phyloP scores from a whole-genome alignment of 2,329 filamentous ascomycete species.

The Colletotrichum zoysiae region DNA sequence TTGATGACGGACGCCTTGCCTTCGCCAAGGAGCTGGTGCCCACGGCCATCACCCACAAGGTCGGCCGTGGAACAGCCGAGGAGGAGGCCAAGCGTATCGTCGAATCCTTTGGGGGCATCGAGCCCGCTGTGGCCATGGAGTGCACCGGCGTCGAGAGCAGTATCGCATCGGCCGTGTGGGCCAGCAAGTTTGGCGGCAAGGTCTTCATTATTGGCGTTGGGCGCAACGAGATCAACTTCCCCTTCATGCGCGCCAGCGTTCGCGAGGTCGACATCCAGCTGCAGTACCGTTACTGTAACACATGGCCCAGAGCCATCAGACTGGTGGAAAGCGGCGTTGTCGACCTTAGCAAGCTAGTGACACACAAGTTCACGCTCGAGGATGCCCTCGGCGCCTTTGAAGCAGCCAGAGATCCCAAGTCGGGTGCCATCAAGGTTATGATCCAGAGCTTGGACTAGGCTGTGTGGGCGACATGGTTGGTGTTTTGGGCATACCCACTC shows the following conservation, averaged over 20 bases:
- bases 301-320: slow-evolving; percentile 93
- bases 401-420: slow-evolving; percentile 88
- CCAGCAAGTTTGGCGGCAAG: slow-evolving; percentile 93
- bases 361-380: slow-evolving; percentile 87
- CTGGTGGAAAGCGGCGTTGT: slow-evolving; percentile 87
- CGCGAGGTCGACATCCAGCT: slow-evolving; percentile 95
- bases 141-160: slow-evolving; percentile 96
- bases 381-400: slow-evolving; percentile 91
- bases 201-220: slow-evolving; percentile 97
- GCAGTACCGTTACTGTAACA: slow-evolving; percentile 97
- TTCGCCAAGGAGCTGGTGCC: slow-evolving; percentile 90
- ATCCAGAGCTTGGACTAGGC: slow-evolving; percentile 78
- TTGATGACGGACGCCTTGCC: slow-evolving; percentile 84
- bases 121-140: slow-evolving; percentile 86
- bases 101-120: slow-evolving; percentile 78
- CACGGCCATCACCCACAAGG: slow-evolving; percentile 83
- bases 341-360: slow-evolving; percentile 84
- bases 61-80: slow-evolving; percentile 75
- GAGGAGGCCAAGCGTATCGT: slow-evolving; percentile 78
- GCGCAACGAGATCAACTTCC: slow-evolving; percentile 94
- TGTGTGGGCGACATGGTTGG: slow-evolving; percentile 18
- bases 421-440: slow-evolving; percentile 97
- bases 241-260: slow-evolving; percentile 93
- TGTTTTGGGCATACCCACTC: slow-evolving; percentile 40
- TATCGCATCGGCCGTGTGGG: slow-evolving; percentile 87